Percentiles rank a stretch among this genome's conserved stretches.
Conservation (phyloP, 1,284 basidiomycete species). For the Phaffia rhodozyma region DNA sequence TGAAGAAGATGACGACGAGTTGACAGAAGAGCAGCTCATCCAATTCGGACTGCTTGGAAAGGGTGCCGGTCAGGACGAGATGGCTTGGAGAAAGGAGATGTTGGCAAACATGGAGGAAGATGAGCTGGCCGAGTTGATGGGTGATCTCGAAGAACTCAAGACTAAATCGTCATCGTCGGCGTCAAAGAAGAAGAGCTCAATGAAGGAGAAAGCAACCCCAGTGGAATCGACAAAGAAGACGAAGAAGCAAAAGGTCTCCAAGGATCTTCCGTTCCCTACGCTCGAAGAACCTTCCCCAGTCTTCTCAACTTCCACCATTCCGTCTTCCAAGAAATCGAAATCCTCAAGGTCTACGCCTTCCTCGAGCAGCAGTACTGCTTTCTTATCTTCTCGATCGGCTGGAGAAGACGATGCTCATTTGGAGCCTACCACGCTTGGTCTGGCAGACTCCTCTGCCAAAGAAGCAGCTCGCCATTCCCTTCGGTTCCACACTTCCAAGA, state of each 20-base stretch:
- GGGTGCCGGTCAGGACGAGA: constrained; percentile 12
- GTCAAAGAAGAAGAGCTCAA: constrained; percentile 24
- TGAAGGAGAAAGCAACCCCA: constrained; percentile 20
- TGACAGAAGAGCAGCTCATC: background rate
- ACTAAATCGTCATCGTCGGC: constrained; percentile 5
- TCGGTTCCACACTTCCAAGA: constrained; percentile 81
- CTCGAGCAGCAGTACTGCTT: constrained; percentile 25
- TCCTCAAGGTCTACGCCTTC: constrained; percentile 39
- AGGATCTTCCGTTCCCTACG: constrained; percentile 17
- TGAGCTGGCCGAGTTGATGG: constrained; percentile 32
- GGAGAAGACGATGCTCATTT: constrained; percentile 50
- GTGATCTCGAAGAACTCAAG: constrained; percentile 20
- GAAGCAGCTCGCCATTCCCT: constrained; percentile 62
- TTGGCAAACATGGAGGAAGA: constrained; percentile 23
- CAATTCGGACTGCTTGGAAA: background rate
- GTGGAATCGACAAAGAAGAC: constrained; percentile 21
- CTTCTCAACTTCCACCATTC: constrained; percentile 39
- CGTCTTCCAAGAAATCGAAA: constrained; percentile 26
- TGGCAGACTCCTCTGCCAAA: constrained; percentile 69
- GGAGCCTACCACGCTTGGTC: constrained; percentile 55
- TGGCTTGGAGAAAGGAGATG: constrained; percentile 1
- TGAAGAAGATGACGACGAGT: background rate
- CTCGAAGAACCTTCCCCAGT: constrained; percentile 45
- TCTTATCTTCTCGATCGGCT: constrained; percentile 20
- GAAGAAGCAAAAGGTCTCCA: constrained; percentile 3